Conservation (phyloP, 345 rosid species). For the Pistacia vera region DNA sequence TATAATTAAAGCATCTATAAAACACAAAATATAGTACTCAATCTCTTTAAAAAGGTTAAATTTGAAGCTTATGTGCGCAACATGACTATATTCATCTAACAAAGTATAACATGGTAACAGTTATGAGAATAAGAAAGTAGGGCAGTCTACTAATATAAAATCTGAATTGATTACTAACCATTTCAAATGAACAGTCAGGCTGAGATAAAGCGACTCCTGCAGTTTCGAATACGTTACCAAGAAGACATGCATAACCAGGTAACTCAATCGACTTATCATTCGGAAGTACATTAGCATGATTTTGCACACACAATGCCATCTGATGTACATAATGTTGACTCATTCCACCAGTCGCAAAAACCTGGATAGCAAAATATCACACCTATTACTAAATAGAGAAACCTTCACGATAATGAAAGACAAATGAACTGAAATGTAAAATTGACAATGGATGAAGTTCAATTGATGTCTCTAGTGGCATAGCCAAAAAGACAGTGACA, state of each 20-base stretch:
- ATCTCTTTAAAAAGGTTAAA: neutral
- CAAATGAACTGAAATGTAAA: neutral
- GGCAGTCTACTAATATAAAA: neutral
- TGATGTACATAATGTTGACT: conserved; percentile 76
- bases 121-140: neutral
- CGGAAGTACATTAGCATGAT: conserved; percentile 63
- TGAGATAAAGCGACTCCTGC: conserved; percentile 75
- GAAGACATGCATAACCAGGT: conserved; percentile 89
- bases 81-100: neutral
- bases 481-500: neutral
- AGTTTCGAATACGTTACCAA: conserved; percentile 85
- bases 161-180: conserved; percentile 50
- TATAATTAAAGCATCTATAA: neutral
- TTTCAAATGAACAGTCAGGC: conserved; percentile 79
- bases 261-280: conserved; percentile 55
- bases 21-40: neutral
- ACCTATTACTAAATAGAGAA: conserved; percentile 19
- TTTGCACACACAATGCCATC: conserved; percentile 67
- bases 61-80: neutral
- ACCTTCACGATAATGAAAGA: neutral
- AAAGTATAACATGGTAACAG: neutral
- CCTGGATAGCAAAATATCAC: conserved; percentile 49
- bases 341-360: conserved; percentile 61
- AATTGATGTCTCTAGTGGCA: neutral
- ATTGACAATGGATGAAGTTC: neutral